These are phyloP conservation scores for Fusarium napiforme DNA, from an alignment of 2,329 filamentous ascomycete genomes.

Conservation along the genomic window DNA sequence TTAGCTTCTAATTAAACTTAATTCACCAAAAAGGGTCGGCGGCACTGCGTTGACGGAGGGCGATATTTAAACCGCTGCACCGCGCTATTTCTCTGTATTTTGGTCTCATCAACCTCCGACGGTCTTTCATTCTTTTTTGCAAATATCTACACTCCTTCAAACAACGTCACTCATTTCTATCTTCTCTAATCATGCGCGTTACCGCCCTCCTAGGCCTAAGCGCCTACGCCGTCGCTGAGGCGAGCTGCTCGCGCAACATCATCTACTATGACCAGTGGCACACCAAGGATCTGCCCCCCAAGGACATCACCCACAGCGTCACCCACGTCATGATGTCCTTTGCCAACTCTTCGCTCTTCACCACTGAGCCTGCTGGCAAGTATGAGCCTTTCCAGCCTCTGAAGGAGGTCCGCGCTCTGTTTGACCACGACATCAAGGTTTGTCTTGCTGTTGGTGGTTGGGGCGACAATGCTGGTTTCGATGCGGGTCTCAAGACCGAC, in stretches of 20 bases:
- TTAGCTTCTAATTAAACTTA: conserved; percentile 20
- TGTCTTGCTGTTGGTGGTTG: conserved; percentile 74
- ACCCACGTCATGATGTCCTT: conserved; percentile 68
- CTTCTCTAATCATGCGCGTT: conserved; percentile 1
- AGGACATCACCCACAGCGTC: conserved; percentile 55
- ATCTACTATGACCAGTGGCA: conserved; percentile 63
- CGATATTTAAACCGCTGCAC: neutral
- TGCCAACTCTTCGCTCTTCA: conserved; percentile 62
- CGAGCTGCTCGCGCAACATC: conserved; percentile 44
- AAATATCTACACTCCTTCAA: neutral
- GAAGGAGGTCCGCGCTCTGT: conserved; percentile 61
- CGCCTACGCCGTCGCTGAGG: neutral
- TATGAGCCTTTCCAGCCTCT: conserved; percentile 67
- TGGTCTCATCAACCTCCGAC: neutral
- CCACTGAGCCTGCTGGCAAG: conserved; percentile 48
- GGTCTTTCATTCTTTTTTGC: neutral
- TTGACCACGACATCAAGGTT: conserved; percentile 64
- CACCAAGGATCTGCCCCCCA: conserved; percentile 49
- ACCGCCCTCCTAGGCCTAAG: neutral
- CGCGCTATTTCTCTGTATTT: neutral
- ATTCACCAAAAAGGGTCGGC: neutral
- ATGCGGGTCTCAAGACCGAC: conserved; percentile 58
- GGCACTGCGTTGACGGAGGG: neutral
- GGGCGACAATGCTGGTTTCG: conserved; percentile 70
- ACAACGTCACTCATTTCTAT: neutral